Base-by-base conservation (phyloP, 2,329 filamentous ascomycete genomes). In the Penicillium brasilianum region DNA sequence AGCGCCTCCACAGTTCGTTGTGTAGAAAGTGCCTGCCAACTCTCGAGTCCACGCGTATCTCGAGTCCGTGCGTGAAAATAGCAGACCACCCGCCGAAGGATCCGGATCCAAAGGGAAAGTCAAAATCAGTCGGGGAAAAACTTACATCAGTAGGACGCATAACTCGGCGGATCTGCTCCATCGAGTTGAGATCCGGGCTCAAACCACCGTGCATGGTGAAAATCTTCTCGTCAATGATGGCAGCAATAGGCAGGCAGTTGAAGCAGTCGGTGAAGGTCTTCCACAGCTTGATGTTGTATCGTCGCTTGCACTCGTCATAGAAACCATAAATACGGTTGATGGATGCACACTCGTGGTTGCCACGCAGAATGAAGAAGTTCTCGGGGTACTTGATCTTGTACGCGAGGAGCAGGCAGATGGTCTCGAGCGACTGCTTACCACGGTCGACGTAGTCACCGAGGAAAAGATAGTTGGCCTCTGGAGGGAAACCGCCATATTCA, bases 321-420 rank as follows among this genome's bases (percentile, higher is more conserved):
- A 99, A 99, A 62, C 95, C 95, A 79, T 99, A 99, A 80, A 98
- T 96, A 76, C 95, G 92, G 84, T 96, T 99, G 85, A 99, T 96
- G 56, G 92, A 96, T 61, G 95, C 95, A 82, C 95, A 98, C 81
- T 99, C 95, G 85, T 99, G 95, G 85, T 99, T 99, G 66, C 95
- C 95, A 70, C 95, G 92, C 61, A 99, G 88, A 69, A 99, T 91
- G 85, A 99, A 99, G 84, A 99, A 98, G 84, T 99, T 99, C 83
- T 99, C 95, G 52, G 95, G 95, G 78, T 97, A 98, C 84, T 98
- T 98, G 87, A 99, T 96, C 88, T 99, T 99, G 88, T 98, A 99
- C 65, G 93, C 93, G 55, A 99, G 87, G 59, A 99, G 86, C 66
- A 99, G 85, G 83, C 93, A 97, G 81, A 99, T 98, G 69, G 95